Base-by-base conservation (phyloP, 2,329 filamentous ascomycete genomes). In the Verticillium isaacii region DNA sequence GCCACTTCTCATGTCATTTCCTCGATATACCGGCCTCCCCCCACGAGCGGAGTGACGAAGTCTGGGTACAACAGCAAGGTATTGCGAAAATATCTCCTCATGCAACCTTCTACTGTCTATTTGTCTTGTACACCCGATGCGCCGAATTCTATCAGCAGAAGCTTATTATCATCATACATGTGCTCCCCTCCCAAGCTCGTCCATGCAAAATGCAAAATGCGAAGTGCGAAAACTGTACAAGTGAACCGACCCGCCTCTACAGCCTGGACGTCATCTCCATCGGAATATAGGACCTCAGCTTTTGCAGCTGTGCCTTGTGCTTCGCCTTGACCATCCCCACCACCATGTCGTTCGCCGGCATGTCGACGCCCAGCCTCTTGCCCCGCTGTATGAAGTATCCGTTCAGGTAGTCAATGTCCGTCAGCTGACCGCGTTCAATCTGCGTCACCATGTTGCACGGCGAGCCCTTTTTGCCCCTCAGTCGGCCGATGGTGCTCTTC, bases 391-490 rank as follows among this genome's bases (percentile, higher is more conserved):
- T 82, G 63, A 99, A 89, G 77, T 94, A 99, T 0, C 93, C 94
- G 72, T 96, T 97, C 67, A 94, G 84, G 69, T 89, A 96, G 56
- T 93, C 86, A 50, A 97, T 85, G 69, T 97, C 92, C 0, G 91
- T 92, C 62, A 80, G 76, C 64, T 78, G 77, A 1, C 90, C 89
- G 1, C 75, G 73, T 12, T 85, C 77, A 14, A 93, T 78, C 68
- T 89, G 86, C 60, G 83, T 81, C 6, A 91, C 77, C 86, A 96
- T 92, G 23, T 80, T 83, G 68, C 86, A 91, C 52, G 73, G 68
- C 9, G 75, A 74, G 6, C 81, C 77, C 59, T 87, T 85, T 61
- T 83, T 75, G 14, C 80, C 78, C 14, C 85, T 88, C 58, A 90
- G 77, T 60, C 78, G 80, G 5, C 82, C 75, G 9, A 85, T 78